These are phyloP conservation scores for Leishmania tarentolae DNA, from an alignment of 208 protist species.

Conservation along the genomic window DNA sequence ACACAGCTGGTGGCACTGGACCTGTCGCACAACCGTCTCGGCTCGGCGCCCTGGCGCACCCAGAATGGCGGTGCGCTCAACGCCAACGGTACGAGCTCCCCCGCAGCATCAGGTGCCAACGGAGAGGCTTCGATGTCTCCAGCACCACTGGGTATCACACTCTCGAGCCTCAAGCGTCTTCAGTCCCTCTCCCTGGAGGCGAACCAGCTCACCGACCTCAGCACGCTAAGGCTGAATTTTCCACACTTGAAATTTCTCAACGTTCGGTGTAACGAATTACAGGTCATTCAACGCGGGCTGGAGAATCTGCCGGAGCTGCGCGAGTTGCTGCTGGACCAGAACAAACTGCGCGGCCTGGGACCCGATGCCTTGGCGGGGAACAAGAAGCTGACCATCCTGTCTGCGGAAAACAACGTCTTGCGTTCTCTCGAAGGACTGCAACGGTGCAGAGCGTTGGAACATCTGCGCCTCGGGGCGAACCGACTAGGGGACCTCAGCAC, in stretches of 20 bases:
- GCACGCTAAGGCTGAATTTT: constrained; percentile 49
- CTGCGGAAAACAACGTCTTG: constrained; percentile 80
- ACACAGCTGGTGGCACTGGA: constrained; percentile 71
- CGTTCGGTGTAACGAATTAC: constrained; percentile 87
- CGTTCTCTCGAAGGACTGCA: constrained; percentile 66
- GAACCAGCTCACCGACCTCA: constrained; percentile 80
- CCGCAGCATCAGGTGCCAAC: not conserved
- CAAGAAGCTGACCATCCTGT: constrained; percentile 64
- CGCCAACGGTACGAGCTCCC: not conserved
- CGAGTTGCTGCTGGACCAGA: constrained; percentile 91
- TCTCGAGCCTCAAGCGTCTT: constrained; percentile 51
- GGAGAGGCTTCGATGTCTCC: constrained; percentile 17
- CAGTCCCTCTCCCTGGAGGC: constrained; percentile 88
- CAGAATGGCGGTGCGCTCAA: not conserved
- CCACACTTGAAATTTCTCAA: constrained; percentile 85
- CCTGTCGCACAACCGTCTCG: constrained; percentile 82
- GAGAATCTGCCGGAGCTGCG: constrained; percentile 73
- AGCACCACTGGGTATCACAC: constrained; percentile 40
- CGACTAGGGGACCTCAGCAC: constrained; percentile 63
- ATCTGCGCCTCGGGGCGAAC: constrained; percentile 70
- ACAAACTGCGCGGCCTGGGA: constrained; percentile 76
- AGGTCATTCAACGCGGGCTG: constrained; percentile 78
- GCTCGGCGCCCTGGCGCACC: constrained; percentile 20
- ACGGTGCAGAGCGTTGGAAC: constrained; percentile 43
- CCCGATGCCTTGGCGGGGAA: constrained; percentile 56